Base-by-base conservation (phyloP, 306 rosid species). In the Abrus pulchellus region DNA sequence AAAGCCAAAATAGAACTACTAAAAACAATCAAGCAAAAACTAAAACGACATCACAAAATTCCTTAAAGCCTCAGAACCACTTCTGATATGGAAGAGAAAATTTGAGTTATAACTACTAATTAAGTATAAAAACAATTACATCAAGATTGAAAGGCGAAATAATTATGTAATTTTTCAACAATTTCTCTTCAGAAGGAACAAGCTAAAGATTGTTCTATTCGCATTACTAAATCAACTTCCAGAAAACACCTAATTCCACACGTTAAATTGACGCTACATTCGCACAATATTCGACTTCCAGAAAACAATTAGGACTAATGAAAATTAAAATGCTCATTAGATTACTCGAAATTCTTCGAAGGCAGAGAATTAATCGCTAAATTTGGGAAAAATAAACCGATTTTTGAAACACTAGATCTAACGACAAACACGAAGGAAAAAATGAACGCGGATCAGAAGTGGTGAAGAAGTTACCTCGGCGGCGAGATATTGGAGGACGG, bases 401-500 rank as follows among this genome's bases (percentile, higher is more conserved):
- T 68, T 63, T 75, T 54, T n/a, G 1, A 81, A 90, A 87, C 89
- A 90, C 90, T 86, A 89, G 82, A 80, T 83, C 74, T 2, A 30
- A 7, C 8, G 0, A 20, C 7, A 1, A 11, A 45, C 0, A 1
- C 7, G 3, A 5, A 30, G 1, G 20, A 0, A 1, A 11, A 27
- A 5, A 7, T 7, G 5, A 5, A 52, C 0, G 7, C 0, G 3
- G 53, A 7, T 6, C 2, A 14, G 2, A 4, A 4, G 0, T 1
- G 12, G 12, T 1, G 28, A 27, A 1, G 27, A 34, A 74, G 29
- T 5, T 80, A 92, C 98, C 94, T 94, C 98, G 0, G 97, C 97
- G 0, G 98, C 97, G 0, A 94, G 94, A 77, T 94, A 94, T 65
- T n/a, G n/a, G n/a, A n/a, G n/a, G n/a, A n/a, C 98, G 0, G 97